phyloP scores from a whole-genome alignment of 129 eudicot species.

The Tagetes erecta region DNA sequence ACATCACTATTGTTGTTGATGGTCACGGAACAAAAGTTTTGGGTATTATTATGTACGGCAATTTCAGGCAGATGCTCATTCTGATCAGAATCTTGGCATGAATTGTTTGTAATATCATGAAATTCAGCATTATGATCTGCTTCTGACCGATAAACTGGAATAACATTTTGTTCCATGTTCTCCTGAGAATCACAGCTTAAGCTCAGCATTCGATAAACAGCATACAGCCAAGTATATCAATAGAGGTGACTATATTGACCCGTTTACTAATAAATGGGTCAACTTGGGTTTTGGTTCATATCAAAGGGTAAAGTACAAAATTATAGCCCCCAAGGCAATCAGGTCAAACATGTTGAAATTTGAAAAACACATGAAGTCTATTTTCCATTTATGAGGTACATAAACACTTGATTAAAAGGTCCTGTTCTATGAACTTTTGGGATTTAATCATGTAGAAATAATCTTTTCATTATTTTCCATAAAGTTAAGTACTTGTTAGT shows the following conservation, averaged over 20 bases:
- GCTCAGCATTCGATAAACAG: background rate
- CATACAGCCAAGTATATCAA: background rate
- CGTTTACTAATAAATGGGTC: background rate
- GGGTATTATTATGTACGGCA: slow-evolving; percentile 27
- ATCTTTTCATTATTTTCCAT: background rate
- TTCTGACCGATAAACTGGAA: slow-evolving; percentile 26
- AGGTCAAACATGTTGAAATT: background rate
- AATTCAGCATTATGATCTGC: slow-evolving; percentile 27
- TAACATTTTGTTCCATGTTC: slow-evolving; percentile 32
- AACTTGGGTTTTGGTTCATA: background rate
- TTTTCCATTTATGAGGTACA: background rate
- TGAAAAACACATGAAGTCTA: background rate
- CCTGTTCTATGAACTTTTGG: background rate
- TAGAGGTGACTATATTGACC: background rate
- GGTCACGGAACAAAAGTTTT: slow-evolving; percentile 40
- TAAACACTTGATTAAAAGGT: background rate
- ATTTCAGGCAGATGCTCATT: slow-evolving; percentile 38
- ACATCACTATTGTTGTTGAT: slow-evolving; percentile 32
- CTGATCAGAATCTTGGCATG: slow-evolving; percentile 15
- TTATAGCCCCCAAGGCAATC: background rate
- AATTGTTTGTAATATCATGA: slow-evolving; percentile 16
- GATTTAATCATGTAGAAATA: background rate
- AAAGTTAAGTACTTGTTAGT: background rate
- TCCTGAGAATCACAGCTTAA: slow-evolving; percentile 40
- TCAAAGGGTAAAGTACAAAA: background rate